A percentile compares a stretch with the other conserved stretches of the same genome.
Evolutionary conservation across 208 protist genomes (phyloP).

Genomic region (Trypanosoma scelopori): DNA sequence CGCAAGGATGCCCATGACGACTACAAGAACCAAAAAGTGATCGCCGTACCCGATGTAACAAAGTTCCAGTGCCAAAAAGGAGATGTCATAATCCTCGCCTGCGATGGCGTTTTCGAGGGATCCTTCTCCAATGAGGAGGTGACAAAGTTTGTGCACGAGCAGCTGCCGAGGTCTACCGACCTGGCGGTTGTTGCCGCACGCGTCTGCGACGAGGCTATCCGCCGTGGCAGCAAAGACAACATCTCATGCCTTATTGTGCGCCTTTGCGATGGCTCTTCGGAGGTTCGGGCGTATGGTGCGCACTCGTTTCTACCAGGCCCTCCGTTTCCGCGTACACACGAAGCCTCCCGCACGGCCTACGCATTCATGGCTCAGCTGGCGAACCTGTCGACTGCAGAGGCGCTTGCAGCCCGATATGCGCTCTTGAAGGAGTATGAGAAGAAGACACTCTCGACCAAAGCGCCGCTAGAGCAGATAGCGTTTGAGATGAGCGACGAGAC

Average conservation of each 20-base stretch:
- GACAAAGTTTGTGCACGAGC: constrained; percentile 62
- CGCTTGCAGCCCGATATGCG: constrained; percentile 68
- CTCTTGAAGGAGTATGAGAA: constrained; percentile 67
- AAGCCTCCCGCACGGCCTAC: constrained; percentile 68
- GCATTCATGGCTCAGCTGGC: constrained; percentile 68
- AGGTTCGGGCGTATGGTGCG: constrained; percentile 45
- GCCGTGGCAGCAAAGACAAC: constrained; percentile 91
- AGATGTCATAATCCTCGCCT: constrained; percentile 86
- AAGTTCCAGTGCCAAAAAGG: constrained; percentile 56
- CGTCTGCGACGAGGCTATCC: constrained; percentile 88
- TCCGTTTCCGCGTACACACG: constrained; percentile 72
- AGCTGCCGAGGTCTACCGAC: constrained; percentile 64
- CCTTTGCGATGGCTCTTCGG: constrained; percentile 60
- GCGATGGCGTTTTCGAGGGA: constrained; percentile 91
- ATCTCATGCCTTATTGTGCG: constrained; percentile 87
- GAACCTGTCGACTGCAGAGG: constrained; percentile 43
- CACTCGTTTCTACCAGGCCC: constrained; percentile 75
- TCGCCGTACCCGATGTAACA: constrained; percentile 81
- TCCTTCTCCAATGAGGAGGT: constrained; percentile 88
- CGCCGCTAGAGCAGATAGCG: constrained; percentile 73
- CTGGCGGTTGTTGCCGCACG: constrained; percentile 72
- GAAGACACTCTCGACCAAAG: constrained; percentile 46
- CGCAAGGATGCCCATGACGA: constrained; percentile 40
- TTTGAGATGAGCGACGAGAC: constrained; percentile 90
- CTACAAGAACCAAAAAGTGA: constrained; percentile 86